These are phyloP conservation scores for Podaxis sp. DNA, from an alignment of 768 basidiomycete species.

Conservation along the genomic window DNA sequence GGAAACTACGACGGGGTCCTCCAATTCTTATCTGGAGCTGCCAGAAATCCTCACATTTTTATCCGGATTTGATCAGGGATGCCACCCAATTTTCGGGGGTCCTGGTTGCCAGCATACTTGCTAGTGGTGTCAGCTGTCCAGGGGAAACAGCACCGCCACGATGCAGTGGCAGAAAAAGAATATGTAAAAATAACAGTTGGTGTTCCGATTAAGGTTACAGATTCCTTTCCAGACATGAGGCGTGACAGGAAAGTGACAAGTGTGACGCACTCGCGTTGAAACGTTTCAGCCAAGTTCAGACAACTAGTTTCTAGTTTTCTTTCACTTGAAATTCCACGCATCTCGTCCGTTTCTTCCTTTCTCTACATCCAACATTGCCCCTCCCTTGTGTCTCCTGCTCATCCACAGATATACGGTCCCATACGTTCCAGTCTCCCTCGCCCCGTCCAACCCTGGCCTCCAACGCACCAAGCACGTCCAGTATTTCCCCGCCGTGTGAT, in stretches of 20 bases:
- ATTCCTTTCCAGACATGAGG: neutral
- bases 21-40: too few relatives aligned
- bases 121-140: conserved; percentile 1
- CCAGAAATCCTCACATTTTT: too few relatives aligned
- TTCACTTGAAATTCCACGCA: neutral
- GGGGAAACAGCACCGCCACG: conserved; percentile 9
- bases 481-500: conserved; percentile 8
- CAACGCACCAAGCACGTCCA: neutral
- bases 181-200: neutral
- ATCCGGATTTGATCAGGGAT: too few relatives aligned
- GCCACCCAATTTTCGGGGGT: too few relatives aligned
- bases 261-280: conserved; percentile 9
- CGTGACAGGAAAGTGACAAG: neutral
- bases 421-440: neutral
- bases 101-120: neutral
- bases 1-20: too few relatives aligned
- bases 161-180: neutral
- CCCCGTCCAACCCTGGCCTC: neutral
- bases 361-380: neutral
- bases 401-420: neutral
- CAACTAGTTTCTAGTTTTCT: conserved; percentile 5
- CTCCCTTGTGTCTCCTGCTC: neutral
- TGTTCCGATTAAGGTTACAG: neutral
- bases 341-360: neutral
- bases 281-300: neutral